These are phyloP conservation scores for Ambrosia hybrid DNA, from an alignment of 140 eudicot species.

Conservation along the genomic window DNA sequence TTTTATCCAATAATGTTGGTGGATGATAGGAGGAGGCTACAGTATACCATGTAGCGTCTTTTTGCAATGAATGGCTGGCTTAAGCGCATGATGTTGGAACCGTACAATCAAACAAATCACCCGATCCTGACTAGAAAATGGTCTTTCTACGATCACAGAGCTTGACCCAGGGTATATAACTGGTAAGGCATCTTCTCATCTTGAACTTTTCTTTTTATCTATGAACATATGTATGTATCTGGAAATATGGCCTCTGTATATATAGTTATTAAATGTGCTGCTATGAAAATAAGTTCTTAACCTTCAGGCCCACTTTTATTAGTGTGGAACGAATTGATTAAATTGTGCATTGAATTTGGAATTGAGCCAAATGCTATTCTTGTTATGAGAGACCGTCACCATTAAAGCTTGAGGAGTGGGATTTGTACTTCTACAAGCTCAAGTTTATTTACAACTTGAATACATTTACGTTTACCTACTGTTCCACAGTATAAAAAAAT, in stretches of 20 bases:
- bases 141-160: slow-evolving; percentile 97
- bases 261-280: slow-evolving; percentile 4
- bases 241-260: slow-evolving; percentile 3
- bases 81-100: slow-evolving; percentile 83
- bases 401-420: slow-evolving; percentile 87
- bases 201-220: background rate
- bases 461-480: background rate
- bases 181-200: slow-evolving; percentile 37
- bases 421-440: slow-evolving; percentile 88
- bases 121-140: slow-evolving; percentile 91
- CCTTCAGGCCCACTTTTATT: slow-evolving; percentile 91
- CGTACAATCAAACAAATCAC: slow-evolving; percentile 92
- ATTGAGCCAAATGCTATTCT: slow-evolving; percentile 89
- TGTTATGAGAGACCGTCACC: slow-evolving; percentile 94
- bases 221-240: background rate
- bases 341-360: slow-evolving; percentile 98
- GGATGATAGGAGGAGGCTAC: slow-evolving; percentile 46
- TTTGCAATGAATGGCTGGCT: slow-evolving; percentile 98
- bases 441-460: slow-evolving; percentile 47
- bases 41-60: slow-evolving; percentile 71
- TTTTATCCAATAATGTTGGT: slow-evolving; percentile 38
- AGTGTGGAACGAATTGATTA: slow-evolving; percentile 98
- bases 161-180: slow-evolving; percentile 94
- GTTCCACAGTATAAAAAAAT: background rate
- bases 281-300: slow-evolving; percentile 16